These are phyloP conservation scores for Podosphaera leucotricha DNA, from an alignment of 2,329 filamentous ascomycete species.

Conservation along the genomic window DNA sequence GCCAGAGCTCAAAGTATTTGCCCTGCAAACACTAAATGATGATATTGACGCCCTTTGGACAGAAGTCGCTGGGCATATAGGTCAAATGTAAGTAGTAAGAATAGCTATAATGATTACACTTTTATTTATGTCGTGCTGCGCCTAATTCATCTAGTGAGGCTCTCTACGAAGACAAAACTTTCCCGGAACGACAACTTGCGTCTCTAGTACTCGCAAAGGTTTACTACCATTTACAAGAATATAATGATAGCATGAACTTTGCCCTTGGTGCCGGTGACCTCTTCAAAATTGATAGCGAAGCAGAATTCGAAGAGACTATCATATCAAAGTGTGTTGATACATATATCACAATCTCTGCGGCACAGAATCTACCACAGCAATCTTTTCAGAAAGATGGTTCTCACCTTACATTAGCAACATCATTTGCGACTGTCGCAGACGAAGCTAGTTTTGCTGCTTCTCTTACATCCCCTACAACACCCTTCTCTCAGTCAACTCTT, in stretches of 20 bases:
- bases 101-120: too few species aligned
- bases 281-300: conserved; percentile 73
- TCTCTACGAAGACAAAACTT: conserved; percentile 87
- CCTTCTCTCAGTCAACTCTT: conserved; percentile 80
- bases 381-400: conserved; percentile 25
- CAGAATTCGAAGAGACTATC: conserved; percentile 97
- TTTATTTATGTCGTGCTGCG: too few species aligned
- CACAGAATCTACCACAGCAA: conserved; percentile 26
- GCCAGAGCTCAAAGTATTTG: conserved; percentile 79
- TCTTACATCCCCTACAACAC: conserved; percentile 70
- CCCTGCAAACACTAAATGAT: conserved; percentile 81
- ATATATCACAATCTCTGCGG: conserved; percentile 61
- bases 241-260: conserved; percentile 98
- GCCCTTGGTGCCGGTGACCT: conserved; percentile 84
- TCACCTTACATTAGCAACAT: conserved; percentile 39
- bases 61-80: conserved; percentile 78
- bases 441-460: conserved; percentile 37
- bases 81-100: conserved; percentile 55
- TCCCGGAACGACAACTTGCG: conserved; percentile 81
- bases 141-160: conserved; percentile 46
- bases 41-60: conserved; percentile 96
- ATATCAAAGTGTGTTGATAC: conserved; percentile 96
- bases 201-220: conserved; percentile 91
- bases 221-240: conserved; percentile 96
- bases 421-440: conserved; percentile 43